Percentiles rank a stretch among this genome's conserved stretches.
Evolutionary conservation across 2,329 filamentous ascomycete species (phyloP).

Genomic region (Berkeleyomyces rouxiae): DNA sequence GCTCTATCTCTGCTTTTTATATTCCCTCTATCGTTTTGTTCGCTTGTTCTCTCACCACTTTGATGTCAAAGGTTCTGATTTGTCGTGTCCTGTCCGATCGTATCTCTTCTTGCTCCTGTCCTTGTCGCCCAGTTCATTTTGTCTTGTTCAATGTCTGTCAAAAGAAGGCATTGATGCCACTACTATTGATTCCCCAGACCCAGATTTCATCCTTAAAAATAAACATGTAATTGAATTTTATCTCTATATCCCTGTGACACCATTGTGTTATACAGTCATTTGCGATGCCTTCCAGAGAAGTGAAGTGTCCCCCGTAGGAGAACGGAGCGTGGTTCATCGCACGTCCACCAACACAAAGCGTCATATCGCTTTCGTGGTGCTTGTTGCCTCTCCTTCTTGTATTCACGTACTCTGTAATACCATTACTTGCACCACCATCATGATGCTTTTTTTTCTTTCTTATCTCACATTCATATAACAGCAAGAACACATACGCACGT

Average conservation of each 20-base stretch:
- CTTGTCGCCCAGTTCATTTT: neutral
- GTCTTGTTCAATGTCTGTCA: neutral
- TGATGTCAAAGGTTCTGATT: conserved; percentile 3
- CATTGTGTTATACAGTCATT: neutral
- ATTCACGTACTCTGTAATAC: too few species aligned
- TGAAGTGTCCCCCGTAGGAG: neutral
- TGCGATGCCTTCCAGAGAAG: neutral
- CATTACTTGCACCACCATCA: too few species aligned
- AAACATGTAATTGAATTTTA: neutral
- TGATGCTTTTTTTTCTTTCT: too few species aligned
- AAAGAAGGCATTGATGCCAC: conserved; percentile 6
- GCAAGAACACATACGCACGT: too few species aligned
- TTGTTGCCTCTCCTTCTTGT: too few species aligned
- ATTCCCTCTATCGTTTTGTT: conserved; percentile 9
- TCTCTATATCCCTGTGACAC: neutral
- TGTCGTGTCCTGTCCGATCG: neutral
- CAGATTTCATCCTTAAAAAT: neutral
- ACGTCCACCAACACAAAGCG: too few species aligned
- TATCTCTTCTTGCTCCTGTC: conserved; percentile 3
- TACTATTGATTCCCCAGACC: neutral
- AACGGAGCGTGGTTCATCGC: neutral
- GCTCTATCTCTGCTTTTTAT: conserved; percentile 18
- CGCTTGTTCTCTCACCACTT: conserved; percentile 1
- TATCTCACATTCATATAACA: too few species aligned
- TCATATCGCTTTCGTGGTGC: too few species aligned